Percentiles rank a stretch among this genome's conserved stretches.
phyloP scores from a whole-genome alignment of 2,329 filamentous ascomycete species.

The Aureobasidium sp. region DNA sequence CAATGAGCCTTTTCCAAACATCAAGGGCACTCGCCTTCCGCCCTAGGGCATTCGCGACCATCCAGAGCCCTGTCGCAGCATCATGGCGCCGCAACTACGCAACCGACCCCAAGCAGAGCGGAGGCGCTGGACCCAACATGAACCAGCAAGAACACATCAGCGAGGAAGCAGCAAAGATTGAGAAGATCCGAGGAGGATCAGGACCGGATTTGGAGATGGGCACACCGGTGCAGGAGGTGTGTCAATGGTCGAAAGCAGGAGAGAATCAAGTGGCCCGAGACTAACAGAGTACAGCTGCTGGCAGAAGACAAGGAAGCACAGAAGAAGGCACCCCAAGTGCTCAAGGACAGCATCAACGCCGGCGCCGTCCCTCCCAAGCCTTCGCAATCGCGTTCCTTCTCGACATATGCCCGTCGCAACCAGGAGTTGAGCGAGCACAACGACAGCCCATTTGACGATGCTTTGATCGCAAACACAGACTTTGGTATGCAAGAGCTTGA shows the following conservation, averaged over 20 bases:
- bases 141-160: slow-evolving; percentile 66
- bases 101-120: slow-evolving; percentile 17
- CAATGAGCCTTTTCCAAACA: slow-evolving; percentile 20
- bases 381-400: slow-evolving; percentile 59
- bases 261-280: too few relatives aligned
- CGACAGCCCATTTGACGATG: slow-evolving; percentile 10
- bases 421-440: slow-evolving; percentile 28
- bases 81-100: slow-evolving; percentile 19
- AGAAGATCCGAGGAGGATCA: slow-evolving; percentile 61
- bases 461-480: slow-evolving; percentile 10
- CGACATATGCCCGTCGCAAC: slow-evolving; percentile 55
- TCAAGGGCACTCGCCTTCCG: slow-evolving; percentile 21
- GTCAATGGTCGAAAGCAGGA: not conserved
- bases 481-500: not conserved
- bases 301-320: slow-evolving; percentile 67
- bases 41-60: slow-evolving; percentile 1
- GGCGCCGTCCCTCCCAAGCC: slow-evolving; percentile 38
- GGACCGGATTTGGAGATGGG: slow-evolving; percentile 71
- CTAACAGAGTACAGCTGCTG: slow-evolving; percentile 57
- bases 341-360: slow-evolving; percentile 65
- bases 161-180: slow-evolving; percentile 69
- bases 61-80: slow-evolving; percentile 16
- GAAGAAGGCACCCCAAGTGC: slow-evolving; percentile 71
- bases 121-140: slow-evolving; percentile 52
- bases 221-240: slow-evolving; percentile 73